Conservation (phyloP, 257 asterid species). For the Verbena officinalis region DNA sequence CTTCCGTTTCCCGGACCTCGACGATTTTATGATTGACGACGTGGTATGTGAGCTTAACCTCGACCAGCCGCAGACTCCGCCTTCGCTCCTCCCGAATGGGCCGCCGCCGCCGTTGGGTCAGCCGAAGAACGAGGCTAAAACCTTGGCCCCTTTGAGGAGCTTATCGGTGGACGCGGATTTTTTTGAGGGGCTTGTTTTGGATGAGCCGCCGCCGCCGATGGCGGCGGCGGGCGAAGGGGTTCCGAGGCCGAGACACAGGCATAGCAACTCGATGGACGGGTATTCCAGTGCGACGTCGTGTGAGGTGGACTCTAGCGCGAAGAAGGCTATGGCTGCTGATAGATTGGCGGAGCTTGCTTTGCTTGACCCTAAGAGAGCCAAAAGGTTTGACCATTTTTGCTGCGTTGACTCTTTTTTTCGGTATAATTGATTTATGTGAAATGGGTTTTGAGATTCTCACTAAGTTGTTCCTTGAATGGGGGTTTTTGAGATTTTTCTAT, state of each 20-base stretch:
- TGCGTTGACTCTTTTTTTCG: slow-evolving; percentile 22
- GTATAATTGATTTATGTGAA: neutral
- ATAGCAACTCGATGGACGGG: slow-evolving; percentile 86
- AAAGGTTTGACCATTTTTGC: slow-evolving; percentile 55
- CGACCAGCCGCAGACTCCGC: slow-evolving; percentile 37
- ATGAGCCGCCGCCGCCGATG: slow-evolving; percentile 39
- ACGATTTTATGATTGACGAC: slow-evolving; percentile 65
- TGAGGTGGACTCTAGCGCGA: slow-evolving; percentile 61
- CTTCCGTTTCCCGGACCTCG: slow-evolving; percentile 77
- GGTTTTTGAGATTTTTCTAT: neutral
- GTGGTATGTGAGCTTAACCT: slow-evolving; percentile 57
- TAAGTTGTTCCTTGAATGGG: neutral
- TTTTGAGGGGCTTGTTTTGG: slow-evolving; percentile 71
- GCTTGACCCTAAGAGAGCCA: slow-evolving; percentile 94
- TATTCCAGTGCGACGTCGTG: slow-evolving; percentile 62
- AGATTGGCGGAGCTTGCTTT: slow-evolving; percentile 77
- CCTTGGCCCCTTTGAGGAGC: slow-evolving; percentile 64
- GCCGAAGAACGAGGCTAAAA: slow-evolving; percentile 34
- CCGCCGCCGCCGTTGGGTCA: slow-evolving; percentile 36
- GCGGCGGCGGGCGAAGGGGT: slow-evolving; percentile 32
- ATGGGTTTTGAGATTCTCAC: neutral
- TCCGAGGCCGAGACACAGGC: slow-evolving; percentile 57
- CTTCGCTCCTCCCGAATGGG: slow-evolving; percentile 36
- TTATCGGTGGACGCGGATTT: slow-evolving; percentile 86
- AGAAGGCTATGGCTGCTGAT: slow-evolving; percentile 75